Evolutionary conservation across 2,329 filamentous ascomycete species (phyloP).

Genomic region (Aspergillus hiratsukae): DNA sequence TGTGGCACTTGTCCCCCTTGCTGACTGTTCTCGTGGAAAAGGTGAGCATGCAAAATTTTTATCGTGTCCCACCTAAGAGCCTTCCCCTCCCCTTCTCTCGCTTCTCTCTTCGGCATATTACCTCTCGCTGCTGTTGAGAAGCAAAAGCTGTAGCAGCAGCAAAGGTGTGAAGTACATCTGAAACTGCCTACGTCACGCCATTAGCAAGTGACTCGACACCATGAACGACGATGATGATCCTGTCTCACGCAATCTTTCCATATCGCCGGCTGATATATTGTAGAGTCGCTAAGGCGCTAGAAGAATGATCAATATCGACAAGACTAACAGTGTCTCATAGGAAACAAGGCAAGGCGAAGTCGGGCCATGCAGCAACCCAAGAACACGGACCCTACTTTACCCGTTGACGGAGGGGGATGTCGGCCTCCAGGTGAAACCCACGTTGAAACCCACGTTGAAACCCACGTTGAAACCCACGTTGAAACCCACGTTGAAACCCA

Average conservation of each 20-base stretch:
- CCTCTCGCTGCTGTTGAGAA: not conserved
- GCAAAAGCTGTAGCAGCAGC: not conserved
- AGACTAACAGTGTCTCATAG: conserved; percentile 1
- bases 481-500: conserved; percentile 14
- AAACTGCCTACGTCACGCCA: not conserved
- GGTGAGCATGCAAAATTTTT: conserved; percentile 1
- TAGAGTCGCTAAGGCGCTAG: not conserved
- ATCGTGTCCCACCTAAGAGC: not conserved
- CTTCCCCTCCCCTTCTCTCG: too few relatives aligned
- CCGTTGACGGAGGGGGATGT: conserved; percentile 14
- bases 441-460: conserved; percentile 16
- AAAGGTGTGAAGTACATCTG: not conserved
- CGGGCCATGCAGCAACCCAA: conserved; percentile 16
- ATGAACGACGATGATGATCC: not conserved
- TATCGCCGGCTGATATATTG: not conserved
- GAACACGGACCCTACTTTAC: conserved; percentile 15
- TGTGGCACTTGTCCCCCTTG: not conserved
- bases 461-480: too few relatives aligned
- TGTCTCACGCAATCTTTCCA: not conserved
- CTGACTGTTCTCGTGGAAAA: not conserved
- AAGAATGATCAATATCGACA: not conserved
- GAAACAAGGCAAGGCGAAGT: conserved; percentile 5
- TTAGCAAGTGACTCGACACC: not conserved
- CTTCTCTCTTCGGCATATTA: not conserved
- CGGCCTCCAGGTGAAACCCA: conserved; percentile 13